phyloP scores from a whole-genome alignment of 2,329 filamentous ascomycete species.

The Penicillium sp. region DNA sequence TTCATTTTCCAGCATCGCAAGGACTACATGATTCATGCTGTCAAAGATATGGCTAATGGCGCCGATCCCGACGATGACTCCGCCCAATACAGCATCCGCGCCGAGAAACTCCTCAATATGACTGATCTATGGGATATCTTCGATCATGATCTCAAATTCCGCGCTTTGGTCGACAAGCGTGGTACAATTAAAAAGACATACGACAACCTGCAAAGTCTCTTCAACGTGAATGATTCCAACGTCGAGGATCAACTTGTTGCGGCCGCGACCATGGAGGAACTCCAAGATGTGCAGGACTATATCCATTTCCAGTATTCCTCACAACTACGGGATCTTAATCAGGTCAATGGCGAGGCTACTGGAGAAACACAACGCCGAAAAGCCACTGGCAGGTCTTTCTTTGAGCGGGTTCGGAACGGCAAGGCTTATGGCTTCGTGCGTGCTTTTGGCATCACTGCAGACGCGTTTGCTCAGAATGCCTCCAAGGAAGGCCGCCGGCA shows the following conservation, averaged over 20 bases:
- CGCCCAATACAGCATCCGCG: conserved; percentile 65
- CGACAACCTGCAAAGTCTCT: conserved; percentile 67
- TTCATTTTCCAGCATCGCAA: conserved; percentile 98
- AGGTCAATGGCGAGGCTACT: conserved; percentile 58
- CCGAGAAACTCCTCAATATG: conserved; percentile 86
- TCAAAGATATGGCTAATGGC: conserved; percentile 63
- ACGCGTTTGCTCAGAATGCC: conserved; percentile 83
- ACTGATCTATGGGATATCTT: conserved; percentile 94
- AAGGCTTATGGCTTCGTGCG: conserved; percentile 79
- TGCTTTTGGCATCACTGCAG: conserved; percentile 85
- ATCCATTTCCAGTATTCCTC: conserved; percentile 88
- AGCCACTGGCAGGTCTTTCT: conserved; percentile 74
- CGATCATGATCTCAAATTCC: conserved; percentile 92
- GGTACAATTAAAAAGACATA: conserved; percentile 78
- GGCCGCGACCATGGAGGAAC: conserved; percentile 85
- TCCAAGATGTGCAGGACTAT: conserved; percentile 96
- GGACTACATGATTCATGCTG: conserved; percentile 91
- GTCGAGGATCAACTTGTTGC: conserved; percentile 79
- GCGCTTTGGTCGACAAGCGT: conserved; percentile 87
- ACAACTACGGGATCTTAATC: conserved; percentile 75
- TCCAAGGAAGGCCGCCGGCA: conserved; percentile 73
- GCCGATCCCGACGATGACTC: conserved; percentile 67
- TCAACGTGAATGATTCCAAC: conserved; percentile 66
- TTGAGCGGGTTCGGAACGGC: conserved; percentile 78
- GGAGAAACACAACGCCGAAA: conserved; percentile 72